Conservation (phyloP, 345 rosid genomes). For the Moricandia arvensis region DNA sequence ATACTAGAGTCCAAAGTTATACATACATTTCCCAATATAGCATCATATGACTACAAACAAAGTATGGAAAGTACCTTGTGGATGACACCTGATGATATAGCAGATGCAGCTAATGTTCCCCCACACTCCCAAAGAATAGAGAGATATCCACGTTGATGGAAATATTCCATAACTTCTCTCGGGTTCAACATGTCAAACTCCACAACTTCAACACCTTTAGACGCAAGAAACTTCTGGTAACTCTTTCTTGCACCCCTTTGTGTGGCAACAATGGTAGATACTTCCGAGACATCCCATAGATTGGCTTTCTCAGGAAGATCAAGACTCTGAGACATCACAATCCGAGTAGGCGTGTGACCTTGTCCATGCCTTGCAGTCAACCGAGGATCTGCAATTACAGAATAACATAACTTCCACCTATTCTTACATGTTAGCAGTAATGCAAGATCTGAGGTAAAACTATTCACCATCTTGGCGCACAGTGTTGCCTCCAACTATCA, state of each 20-base stretch:
- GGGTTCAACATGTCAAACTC: constrained; percentile 93
- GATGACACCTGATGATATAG: constrained; percentile 82
- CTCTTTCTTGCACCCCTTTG: constrained; percentile 92
- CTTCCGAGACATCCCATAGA: constrained; percentile 87
- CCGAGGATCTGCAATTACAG: constrained; percentile 62
- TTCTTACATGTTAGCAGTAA: background rate
- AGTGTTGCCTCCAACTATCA: constrained; percentile 91
- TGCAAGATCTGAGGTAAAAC: background rate
- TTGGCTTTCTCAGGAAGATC: constrained; percentile 87
- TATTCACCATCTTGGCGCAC: constrained; percentile 78
- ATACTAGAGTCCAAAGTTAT: background rate
- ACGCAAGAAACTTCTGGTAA: constrained; percentile 75
- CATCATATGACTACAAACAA: background rate
- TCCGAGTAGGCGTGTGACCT: constrained; percentile 79
- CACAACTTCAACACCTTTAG: constrained; percentile 93
- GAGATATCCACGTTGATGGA: constrained; percentile 85
- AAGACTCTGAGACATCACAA: constrained; percentile 78
- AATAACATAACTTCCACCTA: background rate
- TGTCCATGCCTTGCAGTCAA: constrained; percentile 91
- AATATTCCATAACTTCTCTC: constrained; percentile 93
- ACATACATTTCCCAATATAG: background rate
- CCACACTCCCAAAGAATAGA: constrained; percentile 98
- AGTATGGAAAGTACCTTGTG: constrained; percentile 60
- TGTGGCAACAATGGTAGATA: constrained; percentile 74
- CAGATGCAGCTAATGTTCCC: constrained; percentile 86